Conservation (phyloP, 257 asterid genomes). For the Plectranthus barbatus region DNA sequence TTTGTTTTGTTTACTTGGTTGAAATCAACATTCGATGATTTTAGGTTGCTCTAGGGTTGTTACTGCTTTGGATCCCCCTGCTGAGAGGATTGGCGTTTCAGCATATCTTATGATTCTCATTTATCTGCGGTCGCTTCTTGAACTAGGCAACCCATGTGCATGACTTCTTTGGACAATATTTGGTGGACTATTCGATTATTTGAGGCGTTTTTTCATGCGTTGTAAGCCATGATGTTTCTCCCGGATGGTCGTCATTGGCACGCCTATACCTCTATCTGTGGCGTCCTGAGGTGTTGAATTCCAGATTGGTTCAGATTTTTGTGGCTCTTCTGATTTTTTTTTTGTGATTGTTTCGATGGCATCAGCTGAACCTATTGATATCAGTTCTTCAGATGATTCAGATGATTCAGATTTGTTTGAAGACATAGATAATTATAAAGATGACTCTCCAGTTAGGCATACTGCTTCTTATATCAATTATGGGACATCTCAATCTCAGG, state of each 20-base stretch:
- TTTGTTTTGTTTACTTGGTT: background rate
- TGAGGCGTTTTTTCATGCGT: constrained; percentile 24
- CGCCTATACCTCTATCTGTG: background rate
- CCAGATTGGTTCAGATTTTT: constrained; percentile 32
- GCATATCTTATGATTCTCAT: background rate
- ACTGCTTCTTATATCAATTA: constrained; percentile 27
- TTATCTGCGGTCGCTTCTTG: background rate
- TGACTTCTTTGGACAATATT: constrained; percentile 27
- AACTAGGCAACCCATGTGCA: constrained; percentile 18
- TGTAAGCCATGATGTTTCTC: constrained; percentile 25
- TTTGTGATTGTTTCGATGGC: constrained; percentile 43
- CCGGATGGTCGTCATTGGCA: constrained; percentile 2
- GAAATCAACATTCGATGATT: background rate
- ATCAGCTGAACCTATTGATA: constrained; percentile 45
- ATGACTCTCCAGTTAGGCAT: constrained; percentile 59
- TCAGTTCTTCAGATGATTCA: constrained; percentile 73
- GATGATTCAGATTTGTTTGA: constrained; percentile 82
- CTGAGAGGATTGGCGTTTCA: background rate
- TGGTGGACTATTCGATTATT: constrained; percentile 23
- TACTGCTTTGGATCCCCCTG: background rate
- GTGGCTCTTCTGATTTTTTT: constrained; percentile 24
- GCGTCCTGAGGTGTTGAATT: constrained; percentile 16
- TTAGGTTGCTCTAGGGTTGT: constrained; percentile 2
- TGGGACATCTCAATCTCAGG: constrained; percentile 47
- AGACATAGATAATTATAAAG: constrained; percentile 54